Evolutionary conservation across 2,329 filamentous ascomycete species (phyloP).

Genomic region (Lanzia echinophila): DNA sequence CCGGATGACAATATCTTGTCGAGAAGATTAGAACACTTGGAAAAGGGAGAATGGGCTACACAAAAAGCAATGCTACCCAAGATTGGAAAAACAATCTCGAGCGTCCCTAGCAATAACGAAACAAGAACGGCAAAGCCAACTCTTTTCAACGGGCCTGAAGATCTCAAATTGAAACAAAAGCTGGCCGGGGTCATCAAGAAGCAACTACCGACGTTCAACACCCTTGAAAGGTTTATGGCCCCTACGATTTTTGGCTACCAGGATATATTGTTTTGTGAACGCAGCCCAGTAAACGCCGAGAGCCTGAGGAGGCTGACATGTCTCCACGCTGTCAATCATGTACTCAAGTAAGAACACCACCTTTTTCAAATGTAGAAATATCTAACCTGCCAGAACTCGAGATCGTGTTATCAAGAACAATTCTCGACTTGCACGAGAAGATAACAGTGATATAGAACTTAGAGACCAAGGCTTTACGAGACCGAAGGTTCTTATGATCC

Average conservation of each 20-base stretch:
- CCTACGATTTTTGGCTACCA: slow-evolving; percentile 74
- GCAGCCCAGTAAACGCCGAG: slow-evolving; percentile 61
- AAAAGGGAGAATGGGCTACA: slow-evolving; percentile 45
- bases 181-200: slow-evolving; percentile 49
- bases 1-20: slow-evolving; percentile 56
- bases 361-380: neutral
- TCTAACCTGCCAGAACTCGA: slow-evolving; percentile 53
- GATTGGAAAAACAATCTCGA: slow-evolving; percentile 42
- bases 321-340: slow-evolving; percentile 83
- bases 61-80: slow-evolving; percentile 38
- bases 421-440: slow-evolving; percentile 63
- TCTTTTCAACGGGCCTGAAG: slow-evolving; percentile 33
- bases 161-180: slow-evolving; percentile 63
- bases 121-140: slow-evolving; percentile 20
- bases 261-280: slow-evolving; percentile 70
- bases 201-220: slow-evolving; percentile 50
- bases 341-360: slow-evolving; percentile 61
- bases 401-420: slow-evolving; percentile 93
- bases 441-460: slow-evolving; percentile 62
- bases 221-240: slow-evolving; percentile 58
- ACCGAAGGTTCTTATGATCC: slow-evolving; percentile 83
- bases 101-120: slow-evolving; percentile 38
- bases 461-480: slow-evolving; percentile 93
- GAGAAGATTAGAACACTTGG: slow-evolving; percentile 44
- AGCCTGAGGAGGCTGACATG: slow-evolving; percentile 66